Base-by-base conservation (phyloP, 116 monocot species). In the Dioscorea cayenensis region DNA sequence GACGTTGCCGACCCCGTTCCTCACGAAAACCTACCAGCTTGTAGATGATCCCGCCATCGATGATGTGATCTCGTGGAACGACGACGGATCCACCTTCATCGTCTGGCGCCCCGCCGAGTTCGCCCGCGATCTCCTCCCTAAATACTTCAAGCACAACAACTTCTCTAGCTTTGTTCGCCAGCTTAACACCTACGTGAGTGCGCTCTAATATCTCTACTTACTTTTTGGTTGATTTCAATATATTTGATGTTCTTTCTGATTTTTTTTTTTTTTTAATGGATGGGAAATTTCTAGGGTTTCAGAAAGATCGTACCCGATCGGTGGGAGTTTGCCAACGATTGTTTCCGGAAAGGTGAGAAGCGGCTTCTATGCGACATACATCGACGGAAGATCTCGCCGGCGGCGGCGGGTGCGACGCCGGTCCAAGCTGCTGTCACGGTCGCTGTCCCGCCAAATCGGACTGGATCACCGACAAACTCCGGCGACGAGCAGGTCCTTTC, bases 151-250 rank as follows among this genome's bases (percentile, higher is more conserved):
- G 85, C 94, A 94, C 84, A 90, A 90, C 78, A 94, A 94, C 76
- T 94, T 90, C 90, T 90, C 94, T 74, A 84, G 84, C 75, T 94
- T 94, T 76, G 94, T 90, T 52, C 83, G 94, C 62, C 94, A 94
- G 74, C 85, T 94, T 74, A 94, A 94, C 78, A 94, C 94, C 68
- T 94, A 94, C 73, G 88, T 92, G 52, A 55, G 58, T 17, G n/a
- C 5, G 7, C 52, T 29, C 52, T 29, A n/a, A 70, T 27, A 13
- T 23, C 10, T 21, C 32, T 25, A 16, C 28, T 25, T 25, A 25
- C 28, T 14, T 49, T 68, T 25, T 21, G 32, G 2, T 32, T 32
- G 32, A 32, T 27, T 59, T 18, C 16, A 19, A 19, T 70, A 7
- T n/a, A 14, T n/a, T 36, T 68, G 7, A 6, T 43, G 6, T 67